Conservation (phyloP, 2,329 filamentous ascomycete genomes). For the Dactylellina haptotyla region DNA sequence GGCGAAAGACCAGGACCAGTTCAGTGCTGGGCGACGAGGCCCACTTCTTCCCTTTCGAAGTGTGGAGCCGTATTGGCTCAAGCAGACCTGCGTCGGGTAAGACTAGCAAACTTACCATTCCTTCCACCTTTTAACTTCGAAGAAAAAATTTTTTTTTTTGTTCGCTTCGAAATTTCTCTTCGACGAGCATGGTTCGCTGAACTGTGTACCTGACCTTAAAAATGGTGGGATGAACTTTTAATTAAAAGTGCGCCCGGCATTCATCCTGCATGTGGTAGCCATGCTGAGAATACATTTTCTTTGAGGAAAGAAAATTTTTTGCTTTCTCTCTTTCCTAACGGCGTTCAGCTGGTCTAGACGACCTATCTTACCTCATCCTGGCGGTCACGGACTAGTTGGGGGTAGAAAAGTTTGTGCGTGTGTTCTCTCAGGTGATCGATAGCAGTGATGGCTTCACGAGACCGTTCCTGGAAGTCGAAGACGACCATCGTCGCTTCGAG, state of each 20-base stretch:
- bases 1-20: constrained; percentile 6
- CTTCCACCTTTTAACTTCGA: constrained; percentile 11
- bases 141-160: constrained; percentile 25
- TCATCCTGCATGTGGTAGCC: constrained; percentile 35
- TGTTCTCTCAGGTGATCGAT: constrained; percentile 50
- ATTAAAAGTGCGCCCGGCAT: constrained; percentile 43
- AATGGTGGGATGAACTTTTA: constrained; percentile 21
- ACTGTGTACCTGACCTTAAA: constrained; percentile 37
- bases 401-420: constrained; percentile 46
- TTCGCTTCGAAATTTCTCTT: neutral
- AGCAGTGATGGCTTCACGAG: constrained; percentile 53
- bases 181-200: constrained; percentile 17
- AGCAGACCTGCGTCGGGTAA: constrained; percentile 43
- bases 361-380: constrained; percentile 14
- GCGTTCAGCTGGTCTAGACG: constrained; percentile 41
- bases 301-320: constrained; percentile 14
- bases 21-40: neutral
- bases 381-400: constrained; percentile 40
- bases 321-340: constrained; percentile 22
- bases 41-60: constrained; percentile 14
- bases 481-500: constrained; percentile 42
- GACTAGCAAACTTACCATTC: constrained; percentile 22
- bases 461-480: constrained; percentile 54
- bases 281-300: constrained; percentile 8
- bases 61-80: constrained; percentile 48